Evolutionary conservation across 495 filamentous ascomycete genomes (phyloP).

Genomic region (Aspergillus sparsus): DNA sequence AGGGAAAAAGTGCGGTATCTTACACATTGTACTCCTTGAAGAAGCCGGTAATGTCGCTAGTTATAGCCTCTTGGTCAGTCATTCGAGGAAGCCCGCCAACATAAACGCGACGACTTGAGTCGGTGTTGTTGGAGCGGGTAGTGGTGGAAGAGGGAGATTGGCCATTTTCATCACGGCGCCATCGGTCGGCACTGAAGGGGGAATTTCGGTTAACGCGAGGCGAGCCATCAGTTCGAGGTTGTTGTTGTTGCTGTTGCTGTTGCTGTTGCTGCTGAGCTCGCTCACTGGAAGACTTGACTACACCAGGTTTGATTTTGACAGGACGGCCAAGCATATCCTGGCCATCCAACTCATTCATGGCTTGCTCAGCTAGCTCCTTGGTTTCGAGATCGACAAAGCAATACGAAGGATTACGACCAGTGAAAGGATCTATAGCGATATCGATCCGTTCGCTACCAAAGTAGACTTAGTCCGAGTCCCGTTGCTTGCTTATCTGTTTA

Average conservation of each 20-base stretch:
- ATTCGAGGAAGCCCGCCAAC: slow-evolving; percentile 63
- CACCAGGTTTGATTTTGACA: slow-evolving; percentile 62
- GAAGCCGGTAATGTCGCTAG: slow-evolving; percentile 55
- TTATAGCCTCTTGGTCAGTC: slow-evolving; percentile 54
- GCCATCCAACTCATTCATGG: slow-evolving; percentile 58
- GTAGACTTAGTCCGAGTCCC: slow-evolving; percentile 28
- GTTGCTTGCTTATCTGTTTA: background rate
- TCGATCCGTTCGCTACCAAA: slow-evolving; percentile 58
- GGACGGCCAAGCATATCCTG: slow-evolving; percentile 53
- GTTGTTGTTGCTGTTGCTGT: slow-evolving; percentile 16
- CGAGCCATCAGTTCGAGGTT: slow-evolving; percentile 20
- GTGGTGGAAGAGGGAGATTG: slow-evolving; percentile 8
- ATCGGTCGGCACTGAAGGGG: slow-evolving; percentile 38
- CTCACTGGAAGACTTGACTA: slow-evolving; percentile 44
- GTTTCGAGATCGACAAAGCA: slow-evolving; percentile 67
- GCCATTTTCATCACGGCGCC: slow-evolving; percentile 34
- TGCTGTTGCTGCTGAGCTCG: slow-evolving; percentile 26
- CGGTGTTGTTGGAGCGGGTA: slow-evolving; percentile 29
- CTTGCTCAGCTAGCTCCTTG: slow-evolving; percentile 56
- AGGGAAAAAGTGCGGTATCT: slow-evolving; percentile 3
- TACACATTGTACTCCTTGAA: slow-evolving; percentile 61
- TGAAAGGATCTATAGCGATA: slow-evolving; percentile 67
- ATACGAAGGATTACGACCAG: slow-evolving; percentile 68
- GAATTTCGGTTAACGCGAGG: slow-evolving; percentile 25
- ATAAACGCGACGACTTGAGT: slow-evolving; percentile 58